A percentile compares a stretch with the other conserved stretches of the same genome.
Conservation (phyloP, 2,329 filamentous ascomycete genomes). For the Pyricularia pennisetigena region DNA sequence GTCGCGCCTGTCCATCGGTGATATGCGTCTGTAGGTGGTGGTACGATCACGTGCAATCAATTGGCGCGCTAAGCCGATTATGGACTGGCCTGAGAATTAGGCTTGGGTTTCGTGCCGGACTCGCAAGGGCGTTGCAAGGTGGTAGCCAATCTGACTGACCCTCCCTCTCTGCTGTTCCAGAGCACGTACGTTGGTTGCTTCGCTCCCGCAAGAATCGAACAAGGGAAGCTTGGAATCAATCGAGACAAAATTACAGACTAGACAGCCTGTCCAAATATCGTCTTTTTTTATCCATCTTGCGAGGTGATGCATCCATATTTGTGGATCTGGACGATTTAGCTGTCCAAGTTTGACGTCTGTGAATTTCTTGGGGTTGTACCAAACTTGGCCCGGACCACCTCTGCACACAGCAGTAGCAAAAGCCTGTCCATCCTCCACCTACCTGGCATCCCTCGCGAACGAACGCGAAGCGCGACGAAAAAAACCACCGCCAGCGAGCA, state of each 20-base stretch:
- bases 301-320: neutral
- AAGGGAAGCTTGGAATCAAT: neutral
- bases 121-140: neutral
- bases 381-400: neutral
- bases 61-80: neutral
- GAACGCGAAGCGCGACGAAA: slow-evolving; percentile 1
- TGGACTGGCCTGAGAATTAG: slow-evolving; percentile 2
- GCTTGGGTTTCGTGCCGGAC: neutral
- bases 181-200: neutral
- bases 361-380: neutral
- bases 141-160: neutral
- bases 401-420: neutral
- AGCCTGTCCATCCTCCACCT: neutral
- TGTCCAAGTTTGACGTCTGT: neutral
- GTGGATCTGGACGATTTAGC: neutral
- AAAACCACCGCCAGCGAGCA: neutral
- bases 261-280: neutral
- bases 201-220: neutral
- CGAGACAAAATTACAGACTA: neutral
- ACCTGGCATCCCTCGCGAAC: neutral
- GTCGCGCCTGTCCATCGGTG: neutral
- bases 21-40: neutral
- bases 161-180: neutral
- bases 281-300: neutral
- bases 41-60: neutral